Evolutionary conservation across 305 asterid species (phyloP), one percentile per base, ranked within the genome.

Genomic region (Fraxinus baroniana): DNA sequence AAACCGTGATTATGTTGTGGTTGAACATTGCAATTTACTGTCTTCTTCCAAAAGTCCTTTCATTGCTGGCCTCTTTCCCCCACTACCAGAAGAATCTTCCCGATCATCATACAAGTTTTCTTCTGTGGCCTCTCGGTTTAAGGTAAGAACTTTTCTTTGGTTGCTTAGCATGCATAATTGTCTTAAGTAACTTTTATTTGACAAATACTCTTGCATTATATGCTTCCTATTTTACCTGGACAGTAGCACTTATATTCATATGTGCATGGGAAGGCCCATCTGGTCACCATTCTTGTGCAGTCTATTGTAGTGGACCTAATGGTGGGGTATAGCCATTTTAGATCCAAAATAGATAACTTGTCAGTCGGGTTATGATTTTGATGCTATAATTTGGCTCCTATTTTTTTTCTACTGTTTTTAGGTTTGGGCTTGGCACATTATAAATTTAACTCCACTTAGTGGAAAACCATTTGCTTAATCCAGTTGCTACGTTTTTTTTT

Each of bases 31-130:
- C 92, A 92, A 92, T 84, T 87, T 97, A 78, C 88, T 97, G 84
- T 93, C 95, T 84, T 92, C 96, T 86, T 97, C 98, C 46, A 89
- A 88, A 83, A 94, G 99, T 90, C 55, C 93, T 78, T 93, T 97
- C 83, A 78, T 94, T 66, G 90, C 97, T 62, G 90, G 92, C 68
- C 97, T 97, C 83, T 94, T 93, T 88, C 98, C 98, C 32, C 88
- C 95, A 71, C 87, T 92, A 77, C 95, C 98, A 57, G 98, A 94
- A 87, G 98, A 94, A 87, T 90, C 95, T 24, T 90, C 97, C 79
- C 89, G 98, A 91, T 96, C 99, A 74, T 96, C 99, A 3, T 95
- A 95, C 90, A 96, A 93, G 87, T 96, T 96, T 86, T 96, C 99
- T 76, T 96, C 99, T 7, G 98, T 96, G 86, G 95, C 98, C 79